Evolutionary conservation across 176 grass and related monocot genomes (phyloP).

Genomic region (Themeda triandra): DNA sequence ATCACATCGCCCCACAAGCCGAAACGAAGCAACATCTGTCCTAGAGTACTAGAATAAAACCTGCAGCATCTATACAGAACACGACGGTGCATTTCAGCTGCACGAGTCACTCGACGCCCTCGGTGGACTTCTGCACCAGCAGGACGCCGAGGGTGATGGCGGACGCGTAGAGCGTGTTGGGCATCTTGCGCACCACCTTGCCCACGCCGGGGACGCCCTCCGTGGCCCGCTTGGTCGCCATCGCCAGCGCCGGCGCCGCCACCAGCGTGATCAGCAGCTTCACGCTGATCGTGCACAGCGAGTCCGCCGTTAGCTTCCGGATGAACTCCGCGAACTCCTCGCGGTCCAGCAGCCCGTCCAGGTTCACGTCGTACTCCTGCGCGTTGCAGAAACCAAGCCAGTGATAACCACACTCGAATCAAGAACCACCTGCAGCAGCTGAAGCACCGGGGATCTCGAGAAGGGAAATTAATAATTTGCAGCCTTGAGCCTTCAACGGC

Average conservation of each 20-base stretch:
- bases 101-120: constrained; percentile 34
- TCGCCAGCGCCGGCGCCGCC: constrained; percentile 58
- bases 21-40: background rate
- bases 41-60: background rate
- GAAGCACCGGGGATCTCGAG: background rate
- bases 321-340: constrained; percentile 96
- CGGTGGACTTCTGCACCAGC: constrained; percentile 61
- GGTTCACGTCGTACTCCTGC: constrained; percentile 75
- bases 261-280: constrained; percentile 78
- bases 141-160: constrained; percentile 70
- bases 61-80: background rate
- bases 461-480: background rate
- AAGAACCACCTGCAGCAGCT: background rate
- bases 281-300: constrained; percentile 55
- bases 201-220: constrained; percentile 79
- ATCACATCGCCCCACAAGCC: background rate
- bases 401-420: background rate
- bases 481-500: background rate
- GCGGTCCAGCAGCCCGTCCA: constrained; percentile 77
- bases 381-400: background rate
- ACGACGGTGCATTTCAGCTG: background rate
- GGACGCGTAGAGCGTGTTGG: constrained; percentile 76
- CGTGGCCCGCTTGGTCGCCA: constrained; percentile 84
- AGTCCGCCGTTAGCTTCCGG: constrained; percentile 75
- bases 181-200: constrained; percentile 69